These are phyloP conservation scores for Plectosphaerella sp. DNA, from an alignment of 2,329 filamentous ascomycete genomes.

Conservation along the genomic window DNA sequence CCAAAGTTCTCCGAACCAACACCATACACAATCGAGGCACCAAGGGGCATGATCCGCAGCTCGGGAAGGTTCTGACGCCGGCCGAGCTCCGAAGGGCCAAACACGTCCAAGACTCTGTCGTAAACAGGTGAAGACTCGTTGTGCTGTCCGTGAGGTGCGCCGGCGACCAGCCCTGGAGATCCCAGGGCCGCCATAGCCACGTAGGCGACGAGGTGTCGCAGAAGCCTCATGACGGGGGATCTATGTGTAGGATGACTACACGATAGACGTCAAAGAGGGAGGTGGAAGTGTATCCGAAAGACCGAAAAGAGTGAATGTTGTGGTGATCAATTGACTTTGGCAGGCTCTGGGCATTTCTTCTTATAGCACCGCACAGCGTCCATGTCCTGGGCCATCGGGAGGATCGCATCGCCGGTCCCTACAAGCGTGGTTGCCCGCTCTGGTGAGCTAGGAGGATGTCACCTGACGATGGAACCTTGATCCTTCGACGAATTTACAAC, in stretches of 20 bases:
- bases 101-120: neutral
- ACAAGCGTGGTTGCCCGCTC: no score
- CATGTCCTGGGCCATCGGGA: neutral
- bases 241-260: no score
- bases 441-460: no score
- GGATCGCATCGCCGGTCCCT: no score
- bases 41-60: slow-evolving; percentile 3
- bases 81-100: neutral
- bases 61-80: neutral
- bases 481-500: neutral
- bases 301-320: neutral
- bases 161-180: neutral
- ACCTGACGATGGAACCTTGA: neutral
- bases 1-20: neutral
- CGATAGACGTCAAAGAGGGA: neutral
- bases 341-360: neutral
- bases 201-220: neutral
- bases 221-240: neutral
- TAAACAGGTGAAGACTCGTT: neutral
- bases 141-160: neutral
- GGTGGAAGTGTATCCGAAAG: neutral
- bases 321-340: neutral
- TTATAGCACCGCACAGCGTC: neutral
- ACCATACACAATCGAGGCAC: slow-evolving; percentile 2
- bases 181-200: neutral